These are phyloP conservation scores for Arbutus unedo DNA, from an alignment of 148 eudicot genomes.

Conservation along the genomic window DNA sequence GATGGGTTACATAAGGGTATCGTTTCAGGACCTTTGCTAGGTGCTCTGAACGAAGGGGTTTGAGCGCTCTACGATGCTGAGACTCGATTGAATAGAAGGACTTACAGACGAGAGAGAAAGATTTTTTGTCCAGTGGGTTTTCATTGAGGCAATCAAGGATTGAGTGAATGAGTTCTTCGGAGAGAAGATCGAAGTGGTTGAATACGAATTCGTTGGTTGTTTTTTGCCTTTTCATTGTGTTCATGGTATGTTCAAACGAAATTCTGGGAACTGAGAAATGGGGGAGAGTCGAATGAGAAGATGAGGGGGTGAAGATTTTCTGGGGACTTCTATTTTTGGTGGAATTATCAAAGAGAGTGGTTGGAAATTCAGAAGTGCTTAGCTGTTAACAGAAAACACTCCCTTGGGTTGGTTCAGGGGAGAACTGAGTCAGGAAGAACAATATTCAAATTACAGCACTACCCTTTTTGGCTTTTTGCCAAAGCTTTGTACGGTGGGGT, in stretches of 20 bases:
- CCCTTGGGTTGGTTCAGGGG: constrained; percentile 25
- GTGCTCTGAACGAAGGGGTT: constrained; percentile 58
- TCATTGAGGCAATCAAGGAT: constrained; percentile 56
- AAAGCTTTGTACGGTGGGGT: constrained; percentile 17
- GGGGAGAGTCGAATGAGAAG: neutral
- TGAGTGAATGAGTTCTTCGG: constrained; percentile 57
- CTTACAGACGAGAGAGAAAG: constrained; percentile 66
- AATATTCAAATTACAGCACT: constrained; percentile 27
- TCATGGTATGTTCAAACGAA: neutral
- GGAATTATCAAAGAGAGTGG: neutral
- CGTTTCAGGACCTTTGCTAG: constrained; percentile 42
- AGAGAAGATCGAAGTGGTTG: constrained; percentile 51
- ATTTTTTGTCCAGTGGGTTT: constrained; percentile 52
- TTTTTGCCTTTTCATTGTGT: constrained; percentile 53
- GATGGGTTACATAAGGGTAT: constrained; percentile 30
- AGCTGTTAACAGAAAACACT: constrained; percentile 25
- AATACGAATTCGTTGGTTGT: constrained; percentile 11
- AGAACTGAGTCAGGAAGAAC: constrained; percentile 20
- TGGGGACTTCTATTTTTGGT: neutral
- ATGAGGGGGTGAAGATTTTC: neutral
- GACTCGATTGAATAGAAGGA: constrained; percentile 57
- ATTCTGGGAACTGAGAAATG: neutral
- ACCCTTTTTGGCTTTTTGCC: constrained; percentile 28
- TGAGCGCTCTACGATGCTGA: constrained; percentile 50
- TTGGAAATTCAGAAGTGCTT: constrained; percentile 15